Conservation (phyloP, 495 filamentous ascomycete genomes). For the Trichocladium uniseriatum region DNA sequence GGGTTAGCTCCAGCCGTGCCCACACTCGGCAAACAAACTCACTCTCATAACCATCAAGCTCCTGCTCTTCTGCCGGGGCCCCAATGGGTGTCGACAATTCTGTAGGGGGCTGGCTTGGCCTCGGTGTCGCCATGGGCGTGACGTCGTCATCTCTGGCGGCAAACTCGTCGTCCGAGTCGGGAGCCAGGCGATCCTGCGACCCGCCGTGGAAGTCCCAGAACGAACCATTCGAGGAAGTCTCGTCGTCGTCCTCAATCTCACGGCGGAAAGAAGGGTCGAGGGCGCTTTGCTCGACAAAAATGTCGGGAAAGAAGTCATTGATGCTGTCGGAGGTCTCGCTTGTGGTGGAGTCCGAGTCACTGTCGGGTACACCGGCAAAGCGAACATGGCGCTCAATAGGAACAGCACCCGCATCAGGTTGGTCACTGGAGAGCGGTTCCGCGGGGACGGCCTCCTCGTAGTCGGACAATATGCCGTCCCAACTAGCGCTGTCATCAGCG, state of each 20-base stretch:
- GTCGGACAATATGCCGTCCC: conserved; percentile 48
- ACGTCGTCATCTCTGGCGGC: conserved; percentile 2
- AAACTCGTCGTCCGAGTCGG: conserved; percentile 27
- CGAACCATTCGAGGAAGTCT: conserved; percentile 36
- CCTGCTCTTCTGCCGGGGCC: conserved; percentile 35
- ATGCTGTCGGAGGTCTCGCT: conserved; percentile 37
- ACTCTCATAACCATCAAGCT: conserved; percentile 75
- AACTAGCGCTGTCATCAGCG: conserved; percentile 41
- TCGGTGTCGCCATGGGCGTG: conserved; percentile 32
- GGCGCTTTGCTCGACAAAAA: conserved; percentile 62
- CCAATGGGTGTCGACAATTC: conserved; percentile 35
- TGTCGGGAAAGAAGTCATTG: conserved; percentile 53
- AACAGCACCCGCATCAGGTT: conserved; percentile 38
- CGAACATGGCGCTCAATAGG: conserved; percentile 44
- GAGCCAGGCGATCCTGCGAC: conserved; percentile 15
- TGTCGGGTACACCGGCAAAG: conserved; percentile 39
- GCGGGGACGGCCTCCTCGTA: conserved; percentile 38
- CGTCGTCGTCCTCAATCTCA: conserved; percentile 54
- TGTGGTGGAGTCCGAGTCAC: conserved; percentile 38
- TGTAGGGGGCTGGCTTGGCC: conserved; percentile 42
- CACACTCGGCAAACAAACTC: conserved; percentile 32
- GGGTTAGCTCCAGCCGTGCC: conserved; percentile 43
- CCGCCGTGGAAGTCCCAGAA: conserved; percentile 37
- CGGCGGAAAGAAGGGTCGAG: conserved; percentile 60
- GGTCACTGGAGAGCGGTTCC: conserved; percentile 35